Evolutionary conservation across 768 basidiomycete species (phyloP).

Genomic region (Lactarius sp.): DNA sequence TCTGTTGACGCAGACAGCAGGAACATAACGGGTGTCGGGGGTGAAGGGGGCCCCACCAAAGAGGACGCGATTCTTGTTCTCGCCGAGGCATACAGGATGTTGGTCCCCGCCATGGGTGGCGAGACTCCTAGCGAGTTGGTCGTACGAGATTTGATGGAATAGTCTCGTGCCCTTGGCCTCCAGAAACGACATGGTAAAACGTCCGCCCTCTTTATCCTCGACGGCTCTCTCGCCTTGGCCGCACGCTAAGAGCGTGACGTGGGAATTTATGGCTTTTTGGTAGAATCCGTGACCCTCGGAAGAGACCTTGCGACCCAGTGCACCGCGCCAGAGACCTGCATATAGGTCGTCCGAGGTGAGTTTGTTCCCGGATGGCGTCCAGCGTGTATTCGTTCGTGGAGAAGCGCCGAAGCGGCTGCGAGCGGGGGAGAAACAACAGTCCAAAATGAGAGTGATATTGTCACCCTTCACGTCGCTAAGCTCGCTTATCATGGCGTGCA

Average conservation of each 20-base stretch:
- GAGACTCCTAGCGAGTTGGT: slow-evolving; percentile 44
- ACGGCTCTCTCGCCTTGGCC: slow-evolving; percentile 48
- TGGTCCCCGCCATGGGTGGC: slow-evolving; percentile 41
- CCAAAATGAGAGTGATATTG: slow-evolving; percentile 64
- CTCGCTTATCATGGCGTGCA: slow-evolving; percentile 56
- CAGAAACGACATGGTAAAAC: slow-evolving; percentile 54
- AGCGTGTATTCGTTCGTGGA: slow-evolving; percentile 49
- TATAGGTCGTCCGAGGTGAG: slow-evolving; percentile 51
- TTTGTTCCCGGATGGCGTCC: slow-evolving; percentile 51
- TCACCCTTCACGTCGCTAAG: slow-evolving; percentile 55
- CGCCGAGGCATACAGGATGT: slow-evolving; percentile 47
- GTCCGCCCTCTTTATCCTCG: slow-evolving; percentile 60
- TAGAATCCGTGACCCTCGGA: slow-evolving; percentile 41
- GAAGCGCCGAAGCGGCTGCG: slow-evolving; percentile 37
- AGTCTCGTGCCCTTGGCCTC: slow-evolving; percentile 41
- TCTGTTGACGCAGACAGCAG: slow-evolving; percentile 36
- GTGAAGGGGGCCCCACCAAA: slow-evolving; percentile 56
- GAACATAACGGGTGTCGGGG: slow-evolving; percentile 44
- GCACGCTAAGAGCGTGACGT: slow-evolving; percentile 57
- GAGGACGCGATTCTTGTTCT: slow-evolving; percentile 43
- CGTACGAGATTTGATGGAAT: slow-evolving; percentile 51
- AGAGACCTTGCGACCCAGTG: slow-evolving; percentile 39
- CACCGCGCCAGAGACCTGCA: slow-evolving; percentile 51
- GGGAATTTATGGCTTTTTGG: slow-evolving; percentile 37
- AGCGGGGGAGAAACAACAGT: slow-evolving; percentile 54